Evolutionary conservation across 371 early-diverging fungal species (phyloP), one percentile per base, ranked within the genome.

Genomic region (Smittium culicis): DNA sequence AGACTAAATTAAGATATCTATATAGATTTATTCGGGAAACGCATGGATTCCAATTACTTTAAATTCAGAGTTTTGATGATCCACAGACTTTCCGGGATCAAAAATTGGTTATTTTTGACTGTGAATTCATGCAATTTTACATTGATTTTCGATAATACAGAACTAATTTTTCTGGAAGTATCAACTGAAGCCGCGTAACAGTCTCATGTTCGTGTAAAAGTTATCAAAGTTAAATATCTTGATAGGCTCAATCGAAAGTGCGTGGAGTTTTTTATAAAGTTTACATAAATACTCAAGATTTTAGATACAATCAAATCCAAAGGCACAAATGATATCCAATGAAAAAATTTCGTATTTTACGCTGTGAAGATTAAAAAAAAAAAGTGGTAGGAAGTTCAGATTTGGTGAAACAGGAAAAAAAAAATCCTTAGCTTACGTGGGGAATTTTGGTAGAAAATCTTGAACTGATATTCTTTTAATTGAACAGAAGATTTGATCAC

Each of bases 11-110:
- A 20, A 24, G 63, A 20, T 35, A 63, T 30, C 70, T 70, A 25
- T 66, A 66, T 28, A 28, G 62, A 14, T 25, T 70, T 14, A 70
- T 70, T 11, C 63, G 70, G 34, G 8, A 54, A 29, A 14, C 68
- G 30, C 54, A 34, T 60, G 67, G 28, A 27, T 70, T 0, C n/a
- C 32, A 2, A 56, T 60, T 31, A 67, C 66, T 24, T 20, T 66
- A 31, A 31, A 5, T 16, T 14, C 0, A 31, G 32, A 20, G 20
- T 20, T 5, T 45, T 20, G 45, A 11, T 11, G 5, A 20, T 45
- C 20, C 20, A 20, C 45, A 5, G 45, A 45, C 45, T 45, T 20
- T 20, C 20, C 11, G 45, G 20, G 45, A 5, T 45, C 45, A 45
- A 45, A 20, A 45, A 45, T 45, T 20, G 20, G 5, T 45, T 11